Conservation (phyloP, 208 protist genomes). For the Crithidia thermophila region DNA sequence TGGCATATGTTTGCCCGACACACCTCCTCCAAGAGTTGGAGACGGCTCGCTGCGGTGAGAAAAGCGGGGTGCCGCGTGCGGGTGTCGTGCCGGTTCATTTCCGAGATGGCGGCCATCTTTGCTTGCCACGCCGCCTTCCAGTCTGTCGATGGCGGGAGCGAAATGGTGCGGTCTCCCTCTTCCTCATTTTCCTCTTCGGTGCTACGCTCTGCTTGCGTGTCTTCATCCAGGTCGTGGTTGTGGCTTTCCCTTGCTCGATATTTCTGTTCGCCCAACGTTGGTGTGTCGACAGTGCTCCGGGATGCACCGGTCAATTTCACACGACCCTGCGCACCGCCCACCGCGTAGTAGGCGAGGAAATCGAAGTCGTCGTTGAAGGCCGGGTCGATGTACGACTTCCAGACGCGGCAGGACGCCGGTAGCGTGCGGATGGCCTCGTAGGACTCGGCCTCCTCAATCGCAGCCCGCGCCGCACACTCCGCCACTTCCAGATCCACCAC, state of each 20-base stretch:
- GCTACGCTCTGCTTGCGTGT: no score
- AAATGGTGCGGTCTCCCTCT: no score
- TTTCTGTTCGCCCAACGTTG: no score
- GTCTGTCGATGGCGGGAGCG: no score
- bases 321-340: neutral
- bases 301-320: neutral
- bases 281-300: no score
- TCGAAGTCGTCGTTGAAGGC: constrained; percentile 4
- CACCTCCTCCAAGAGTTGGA: constrained; percentile 41
- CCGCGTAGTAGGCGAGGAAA: constrained; percentile 1
- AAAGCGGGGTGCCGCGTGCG: constrained; percentile 10
- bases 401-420: constrained; percentile 31
- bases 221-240: no score
- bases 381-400: neutral
- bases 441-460: constrained; percentile 41
- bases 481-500: constrained; percentile 33
- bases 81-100: neutral
- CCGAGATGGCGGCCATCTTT: neutral
- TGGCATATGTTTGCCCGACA: constrained; percentile 28
- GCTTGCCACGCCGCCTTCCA: neutral
- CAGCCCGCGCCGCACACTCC: constrained; percentile 61
- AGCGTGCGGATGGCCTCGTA: constrained; percentile 38
- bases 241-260: no score
- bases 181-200: no score
- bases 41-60: neutral